Conservation (phyloP, 2,329 filamentous ascomycete species). For the Xylaria sp. region DNA sequence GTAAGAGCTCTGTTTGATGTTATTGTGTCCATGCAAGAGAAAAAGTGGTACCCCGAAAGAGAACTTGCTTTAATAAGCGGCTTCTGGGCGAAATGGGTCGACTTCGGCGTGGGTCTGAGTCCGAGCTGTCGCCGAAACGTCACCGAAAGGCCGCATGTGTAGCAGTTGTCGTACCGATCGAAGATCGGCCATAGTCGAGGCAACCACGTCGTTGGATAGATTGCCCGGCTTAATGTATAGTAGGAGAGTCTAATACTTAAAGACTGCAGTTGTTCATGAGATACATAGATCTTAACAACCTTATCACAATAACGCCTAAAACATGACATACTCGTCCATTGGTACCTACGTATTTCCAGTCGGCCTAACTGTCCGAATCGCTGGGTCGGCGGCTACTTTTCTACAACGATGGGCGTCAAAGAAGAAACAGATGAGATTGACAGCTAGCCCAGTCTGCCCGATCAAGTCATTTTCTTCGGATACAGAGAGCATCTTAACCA, state of each 20-base stretch:
- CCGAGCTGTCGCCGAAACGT: neutral
- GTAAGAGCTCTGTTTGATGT: neutral
- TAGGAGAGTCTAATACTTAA: neutral
- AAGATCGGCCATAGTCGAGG: neutral
- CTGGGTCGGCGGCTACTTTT: neutral
- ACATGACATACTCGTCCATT: conserved; percentile 5
- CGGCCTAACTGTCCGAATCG: neutral
- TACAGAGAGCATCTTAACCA: neutral
- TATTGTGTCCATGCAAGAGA: neutral
- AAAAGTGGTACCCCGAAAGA: neutral
- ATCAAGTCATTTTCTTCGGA: neutral
- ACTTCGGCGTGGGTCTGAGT: neutral
- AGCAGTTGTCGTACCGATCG: neutral
- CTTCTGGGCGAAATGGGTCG: neutral
- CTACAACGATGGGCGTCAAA: conserved; percentile 3
- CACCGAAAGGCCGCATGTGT: neutral
- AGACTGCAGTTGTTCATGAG: neutral
- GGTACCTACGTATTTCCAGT: conserved; percentile 10
- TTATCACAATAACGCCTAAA: neutral
- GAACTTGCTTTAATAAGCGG: neutral
- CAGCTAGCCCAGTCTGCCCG: neutral
- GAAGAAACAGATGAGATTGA: neutral
- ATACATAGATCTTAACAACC: neutral
- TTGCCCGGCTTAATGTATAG: neutral
- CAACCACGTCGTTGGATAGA: neutral